Conservation (phyloP, 495 filamentous ascomycete genomes). For the Lophiostoma macrostomum region DNA sequence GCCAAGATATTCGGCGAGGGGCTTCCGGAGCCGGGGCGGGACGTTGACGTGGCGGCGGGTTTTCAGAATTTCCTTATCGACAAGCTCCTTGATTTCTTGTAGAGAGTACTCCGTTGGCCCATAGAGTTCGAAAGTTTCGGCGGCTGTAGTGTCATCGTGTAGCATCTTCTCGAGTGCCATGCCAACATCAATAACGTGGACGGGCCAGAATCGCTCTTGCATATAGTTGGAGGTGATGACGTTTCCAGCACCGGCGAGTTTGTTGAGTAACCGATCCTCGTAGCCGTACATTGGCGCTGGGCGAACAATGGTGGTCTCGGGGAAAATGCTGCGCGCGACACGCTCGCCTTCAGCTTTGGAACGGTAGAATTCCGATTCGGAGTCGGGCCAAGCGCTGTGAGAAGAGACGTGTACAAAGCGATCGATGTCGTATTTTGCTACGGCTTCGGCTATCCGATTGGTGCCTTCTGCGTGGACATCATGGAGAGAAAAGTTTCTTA, state of each 20-base stretch:
- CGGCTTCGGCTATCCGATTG: conserved; percentile 93
- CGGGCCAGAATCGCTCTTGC: conserved; percentile 86
- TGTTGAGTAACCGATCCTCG: conserved; percentile 88
- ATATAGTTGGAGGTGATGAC: conserved; percentile 87
- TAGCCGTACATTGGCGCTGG: conserved; percentile 92
- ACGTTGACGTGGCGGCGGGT: conserved; percentile 87
- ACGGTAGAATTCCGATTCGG: conserved; percentile 78
- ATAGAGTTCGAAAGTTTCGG: conserved; percentile 91
- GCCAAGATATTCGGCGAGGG: conserved; percentile 68
- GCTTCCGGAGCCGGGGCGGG: conserved; percentile 74
- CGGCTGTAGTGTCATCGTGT: conserved; percentile 82
- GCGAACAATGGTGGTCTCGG: conserved; percentile 95
- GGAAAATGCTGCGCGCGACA: conserved; percentile 84
- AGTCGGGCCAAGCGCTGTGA: conserved; percentile 80
- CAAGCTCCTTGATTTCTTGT: conserved; percentile 78
- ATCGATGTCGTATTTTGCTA: conserved; percentile 97
- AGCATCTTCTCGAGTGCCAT: conserved; percentile 82
- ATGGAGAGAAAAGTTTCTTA: conserved; percentile 85
- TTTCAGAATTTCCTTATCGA: conserved; percentile 90
- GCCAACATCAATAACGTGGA: conserved; percentile 78
- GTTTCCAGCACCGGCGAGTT: conserved; percentile 73
- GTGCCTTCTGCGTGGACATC: conserved; percentile 93
- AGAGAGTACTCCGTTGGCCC: conserved; percentile 91
- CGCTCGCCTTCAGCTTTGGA: conserved; percentile 85
- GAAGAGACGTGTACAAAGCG: conserved; percentile 96